Conservation (phyloP, 306 rosid genomes). For the Myrica gale region DNA sequence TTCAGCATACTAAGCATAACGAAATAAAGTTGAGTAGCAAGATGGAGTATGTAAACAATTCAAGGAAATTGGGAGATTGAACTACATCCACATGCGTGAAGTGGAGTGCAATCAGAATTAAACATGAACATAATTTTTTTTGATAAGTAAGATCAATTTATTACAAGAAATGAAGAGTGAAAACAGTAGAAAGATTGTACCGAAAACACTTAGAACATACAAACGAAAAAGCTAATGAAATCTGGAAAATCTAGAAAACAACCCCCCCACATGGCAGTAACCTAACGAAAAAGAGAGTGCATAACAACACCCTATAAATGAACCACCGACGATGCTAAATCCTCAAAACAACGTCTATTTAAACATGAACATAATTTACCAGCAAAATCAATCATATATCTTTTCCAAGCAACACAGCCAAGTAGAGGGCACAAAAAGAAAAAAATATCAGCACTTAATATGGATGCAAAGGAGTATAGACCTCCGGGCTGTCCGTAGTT, state of each 20-base stretch:
- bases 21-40: no score
- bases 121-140: background rate
- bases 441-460: background rate
- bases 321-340: no score
- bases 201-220: no score
- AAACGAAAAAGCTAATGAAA: no score
- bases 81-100: background rate
- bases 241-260: no score
- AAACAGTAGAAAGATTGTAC: no score
- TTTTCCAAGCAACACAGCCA: background rate
- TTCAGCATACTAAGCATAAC: background rate
- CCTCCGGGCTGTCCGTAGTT: slow-evolving; percentile 85
- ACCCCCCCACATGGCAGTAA: no score
- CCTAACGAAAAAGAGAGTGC: no score
- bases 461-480: slow-evolving; percentile 26
- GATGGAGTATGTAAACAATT: slow-evolving; percentile 17
- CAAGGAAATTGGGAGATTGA: slow-evolving; percentile 5
- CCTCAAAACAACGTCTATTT: no score
- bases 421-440: background rate
- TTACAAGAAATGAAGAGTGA: no score
- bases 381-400: background rate
- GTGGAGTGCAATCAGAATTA: background rate
- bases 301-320: no score
- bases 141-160: no score
- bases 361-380: background rate